Base-by-base conservation (phyloP, 1,284 basidiomycete genomes). In the Boletus sp. region DNA sequence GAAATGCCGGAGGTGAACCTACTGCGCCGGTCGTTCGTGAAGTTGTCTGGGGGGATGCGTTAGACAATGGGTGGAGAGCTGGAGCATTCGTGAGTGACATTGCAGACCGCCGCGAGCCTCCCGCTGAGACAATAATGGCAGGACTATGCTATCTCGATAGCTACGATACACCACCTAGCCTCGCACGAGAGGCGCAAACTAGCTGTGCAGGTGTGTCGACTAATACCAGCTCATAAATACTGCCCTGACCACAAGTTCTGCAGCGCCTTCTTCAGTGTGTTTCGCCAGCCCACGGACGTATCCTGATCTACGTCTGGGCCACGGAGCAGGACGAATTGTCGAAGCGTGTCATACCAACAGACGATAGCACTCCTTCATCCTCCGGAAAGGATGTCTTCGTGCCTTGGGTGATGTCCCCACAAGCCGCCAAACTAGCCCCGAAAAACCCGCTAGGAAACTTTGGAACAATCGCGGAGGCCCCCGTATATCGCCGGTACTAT, bases 281-380 rank as follows among this genome's bases (percentile, higher is more conserved):
- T 32, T 81, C 80, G 2, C 72, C 82, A 5, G 49, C 59, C 2
- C 78, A 87, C 57, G 87, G 91, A 9, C 82, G 91, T 7, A 76
- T 94, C 49, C 74, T 99, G 55, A 86, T 99, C 59, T 97, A 96
- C 60, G 96, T 98, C n/a, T 99, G 96, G 96, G 94, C 95, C 1
- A 81, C 90, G 46, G 94, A 97, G 62, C 96, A 99, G 71, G 92
- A 95, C 49, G 76, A 80, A 27, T 68, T 82, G 5, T 91, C 89
- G 2, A 91, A 88, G 62, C 76, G 91, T 19, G 69, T 69, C 56
- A 78, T 91, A 22, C 81, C 82, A 14, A 39, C 53, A 5, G 48
- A 53, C 26, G 42, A 19, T 23, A 35, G 39, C 25, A 26, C 43
- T 6, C 14, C 10, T 38, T 36, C 41, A 22, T 26, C 41, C 5